phyloP scores from a whole-genome alignment of 1,284 basidiomycete species.

The Naganishia cerealis region DNA sequence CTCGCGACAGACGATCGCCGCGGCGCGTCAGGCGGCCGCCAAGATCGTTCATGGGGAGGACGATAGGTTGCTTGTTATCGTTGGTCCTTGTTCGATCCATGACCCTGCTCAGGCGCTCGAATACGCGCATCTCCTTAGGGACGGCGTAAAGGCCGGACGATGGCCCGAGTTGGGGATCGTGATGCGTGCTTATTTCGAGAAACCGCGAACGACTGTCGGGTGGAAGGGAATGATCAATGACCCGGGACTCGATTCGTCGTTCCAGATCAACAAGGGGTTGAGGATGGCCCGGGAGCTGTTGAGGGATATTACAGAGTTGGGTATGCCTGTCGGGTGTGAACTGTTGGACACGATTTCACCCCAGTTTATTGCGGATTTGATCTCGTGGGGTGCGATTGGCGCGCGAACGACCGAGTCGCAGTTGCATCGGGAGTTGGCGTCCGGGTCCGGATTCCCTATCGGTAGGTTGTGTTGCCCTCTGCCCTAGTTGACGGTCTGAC shows the following conservation, averaged over 20 bases:
- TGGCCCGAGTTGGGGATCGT: constrained; percentile 76
- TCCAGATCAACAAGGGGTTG: constrained; percentile 90
- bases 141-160: constrained; percentile 64
- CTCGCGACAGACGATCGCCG: constrained; percentile 66
- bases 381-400: constrained; percentile 96
- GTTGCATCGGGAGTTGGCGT: constrained; percentile 86
- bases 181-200: constrained; percentile 90
- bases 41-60: constrained; percentile 78
- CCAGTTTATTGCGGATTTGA: constrained; percentile 65
- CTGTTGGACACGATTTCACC: constrained; percentile 62
- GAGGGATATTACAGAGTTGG: constrained; percentile 79
- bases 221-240: constrained; percentile 97
- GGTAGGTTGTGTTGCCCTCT: constrained; percentile 36
- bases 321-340: constrained; percentile 83
- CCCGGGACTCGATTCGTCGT: constrained; percentile 37
- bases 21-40: constrained; percentile 74
- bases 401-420: constrained; percentile 94
- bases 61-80: constrained; percentile 80
- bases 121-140: constrained; percentile 76
- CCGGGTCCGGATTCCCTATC: constrained; percentile 83
- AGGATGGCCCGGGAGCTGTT: constrained; percentile 85
- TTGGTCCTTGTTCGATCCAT: constrained; percentile 93
- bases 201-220: constrained; percentile 68
- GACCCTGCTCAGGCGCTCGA: constrained; percentile 78
- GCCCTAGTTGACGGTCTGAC: no score